These are phyloP conservation scores for Russula dissimulans DNA, from an alignment of 768 basidiomycete species.

Conservation along the genomic window DNA sequence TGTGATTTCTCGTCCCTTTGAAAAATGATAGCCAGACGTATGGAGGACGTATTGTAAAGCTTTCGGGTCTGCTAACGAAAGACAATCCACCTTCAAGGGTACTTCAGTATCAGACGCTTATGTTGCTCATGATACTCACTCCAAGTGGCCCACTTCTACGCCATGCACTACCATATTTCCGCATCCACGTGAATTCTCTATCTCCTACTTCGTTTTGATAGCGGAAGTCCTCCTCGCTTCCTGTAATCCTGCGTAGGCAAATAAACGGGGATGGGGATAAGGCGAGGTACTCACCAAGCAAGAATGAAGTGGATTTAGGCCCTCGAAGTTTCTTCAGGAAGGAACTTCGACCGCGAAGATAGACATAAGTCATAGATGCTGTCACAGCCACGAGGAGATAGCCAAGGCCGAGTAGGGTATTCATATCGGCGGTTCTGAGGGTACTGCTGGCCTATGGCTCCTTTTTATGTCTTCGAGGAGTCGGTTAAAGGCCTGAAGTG, in stretches of 20 bases:
- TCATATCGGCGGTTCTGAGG: slow-evolving; percentile 2
- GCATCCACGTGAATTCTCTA: slow-evolving; percentile 20
- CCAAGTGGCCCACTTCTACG: slow-evolving; percentile 18
- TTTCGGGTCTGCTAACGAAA: slow-evolving; percentile 11
- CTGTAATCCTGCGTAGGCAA: slow-evolving; percentile 8
- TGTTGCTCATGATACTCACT: slow-evolving; percentile 10
- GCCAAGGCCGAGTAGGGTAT: not conserved
- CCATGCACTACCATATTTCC: slow-evolving; percentile 24
- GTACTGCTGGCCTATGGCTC: not conserved
- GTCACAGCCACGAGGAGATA: not conserved
- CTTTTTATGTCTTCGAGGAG: slow-evolving; percentile 3
- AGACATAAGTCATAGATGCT: not conserved
- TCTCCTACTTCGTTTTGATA: slow-evolving; percentile 26
- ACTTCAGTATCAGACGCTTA: slow-evolving; percentile 7
- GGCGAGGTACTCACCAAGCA: not conserved
- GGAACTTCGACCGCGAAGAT: slow-evolving; percentile 3
- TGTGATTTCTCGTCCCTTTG: slow-evolving; percentile 6
- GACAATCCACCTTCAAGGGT: not conserved
- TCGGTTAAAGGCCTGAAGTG: not conserved
- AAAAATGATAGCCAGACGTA: slow-evolving; percentile 25
- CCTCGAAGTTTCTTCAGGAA: slow-evolving; percentile 14
- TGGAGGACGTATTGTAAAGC: slow-evolving; percentile 27
- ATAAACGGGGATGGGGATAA: not conserved
- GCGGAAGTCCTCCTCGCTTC: slow-evolving; percentile 21
- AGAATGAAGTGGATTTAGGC: slow-evolving; percentile 5